Percentiles rank a stretch among this genome's conserved stretches.
Evolutionary conservation across 768 basidiomycete species (phyloP).

Genomic region (Lentinula guzmanii): DNA sequence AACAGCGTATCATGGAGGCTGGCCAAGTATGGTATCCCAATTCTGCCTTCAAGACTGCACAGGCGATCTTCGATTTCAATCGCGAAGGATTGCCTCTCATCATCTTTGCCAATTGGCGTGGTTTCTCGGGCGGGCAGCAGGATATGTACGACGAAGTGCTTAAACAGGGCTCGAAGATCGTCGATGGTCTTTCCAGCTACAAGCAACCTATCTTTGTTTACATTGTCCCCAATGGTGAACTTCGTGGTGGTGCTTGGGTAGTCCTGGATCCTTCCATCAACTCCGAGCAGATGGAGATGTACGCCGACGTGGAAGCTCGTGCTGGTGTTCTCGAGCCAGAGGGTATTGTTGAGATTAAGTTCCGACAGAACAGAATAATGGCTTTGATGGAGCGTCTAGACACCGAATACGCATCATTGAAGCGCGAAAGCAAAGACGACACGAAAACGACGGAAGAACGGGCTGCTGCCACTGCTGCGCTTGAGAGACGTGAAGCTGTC

Average conservation of each 20-base stretch:
- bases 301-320: slow-evolving; percentile 91
- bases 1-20: slow-evolving; percentile 99
- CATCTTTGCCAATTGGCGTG: slow-evolving; percentile 99
- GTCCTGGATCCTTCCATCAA: slow-evolving; percentile 98
- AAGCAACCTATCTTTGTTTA: slow-evolving; percentile 98
- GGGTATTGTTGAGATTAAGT: slow-evolving; percentile 96
- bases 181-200: slow-evolving; percentile 95
- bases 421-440: slow-evolving; percentile 72
- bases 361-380: slow-evolving; percentile 91
- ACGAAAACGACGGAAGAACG: slow-evolving; percentile 72
- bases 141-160: slow-evolving; percentile 98
- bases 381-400: slow-evolving; percentile 93
- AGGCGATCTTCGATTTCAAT: slow-evolving; percentile 98
- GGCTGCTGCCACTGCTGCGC: slow-evolving; percentile 56
- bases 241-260: slow-evolving; percentile 99
- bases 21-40: slow-evolving; percentile 99
- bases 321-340: slow-evolving; percentile 97
- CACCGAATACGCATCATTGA: slow-evolving; percentile 70
- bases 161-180: slow-evolving; percentile 97
- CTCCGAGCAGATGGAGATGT: slow-evolving; percentile 98
- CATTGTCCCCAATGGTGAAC: slow-evolving; percentile 96
- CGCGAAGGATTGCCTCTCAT: slow-evolving; percentile 95
- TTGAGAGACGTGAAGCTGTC: slow-evolving; percentile 72
- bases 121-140: slow-evolving; percentile 99
- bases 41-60: slow-evolving; percentile 98